Evolutionary conservation across 352 stramenopile species (phyloP).

Genomic region (Phytophthora sp.): DNA sequence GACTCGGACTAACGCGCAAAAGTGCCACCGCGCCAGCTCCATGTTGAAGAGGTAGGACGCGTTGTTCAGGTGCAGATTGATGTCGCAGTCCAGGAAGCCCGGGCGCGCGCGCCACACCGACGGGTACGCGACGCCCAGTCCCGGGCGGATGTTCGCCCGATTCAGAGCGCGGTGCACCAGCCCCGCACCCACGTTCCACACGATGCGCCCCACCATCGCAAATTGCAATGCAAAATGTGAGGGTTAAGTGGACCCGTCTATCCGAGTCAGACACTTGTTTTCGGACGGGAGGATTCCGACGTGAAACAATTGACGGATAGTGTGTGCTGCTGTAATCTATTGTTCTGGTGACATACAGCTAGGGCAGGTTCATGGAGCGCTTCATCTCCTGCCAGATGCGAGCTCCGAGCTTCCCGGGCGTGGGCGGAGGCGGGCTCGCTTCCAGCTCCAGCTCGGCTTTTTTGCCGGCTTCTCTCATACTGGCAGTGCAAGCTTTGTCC

Average conservation of each 20-base stretch:
- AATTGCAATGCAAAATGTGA: background rate
- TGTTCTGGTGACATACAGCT: background rate
- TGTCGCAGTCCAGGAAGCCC: constrained; percentile 77
- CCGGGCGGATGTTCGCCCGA: constrained; percentile 52
- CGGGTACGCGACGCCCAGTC: constrained; percentile 70
- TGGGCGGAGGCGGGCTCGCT: background rate
- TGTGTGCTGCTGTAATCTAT: background rate
- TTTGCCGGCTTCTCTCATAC: constrained; percentile 33
- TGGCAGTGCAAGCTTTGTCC: constrained; percentile 33
- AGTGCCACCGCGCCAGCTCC: constrained; percentile 86
- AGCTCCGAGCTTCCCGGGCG: constrained; percentile 22
- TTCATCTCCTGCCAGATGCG: constrained; percentile 30
- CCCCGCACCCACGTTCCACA: constrained; percentile 76
- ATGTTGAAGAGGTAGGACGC: constrained; percentile 82
- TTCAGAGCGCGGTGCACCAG: constrained; percentile 68
- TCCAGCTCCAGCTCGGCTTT: constrained; percentile 14
- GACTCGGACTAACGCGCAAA: constrained; percentile 57
- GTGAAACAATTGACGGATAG: constrained; percentile 20
- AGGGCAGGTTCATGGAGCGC: constrained; percentile 32
- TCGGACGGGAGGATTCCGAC: constrained; percentile 12
- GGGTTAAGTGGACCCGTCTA: background rate
- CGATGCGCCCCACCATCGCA: constrained; percentile 72
- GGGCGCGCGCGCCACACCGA: constrained; percentile 74
- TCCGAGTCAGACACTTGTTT: background rate
- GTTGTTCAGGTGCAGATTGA: constrained; percentile 89